Evolutionary conservation across 148 eudicot genomes (phyloP).

Genomic region (Rhododendron mucronatum): DNA sequence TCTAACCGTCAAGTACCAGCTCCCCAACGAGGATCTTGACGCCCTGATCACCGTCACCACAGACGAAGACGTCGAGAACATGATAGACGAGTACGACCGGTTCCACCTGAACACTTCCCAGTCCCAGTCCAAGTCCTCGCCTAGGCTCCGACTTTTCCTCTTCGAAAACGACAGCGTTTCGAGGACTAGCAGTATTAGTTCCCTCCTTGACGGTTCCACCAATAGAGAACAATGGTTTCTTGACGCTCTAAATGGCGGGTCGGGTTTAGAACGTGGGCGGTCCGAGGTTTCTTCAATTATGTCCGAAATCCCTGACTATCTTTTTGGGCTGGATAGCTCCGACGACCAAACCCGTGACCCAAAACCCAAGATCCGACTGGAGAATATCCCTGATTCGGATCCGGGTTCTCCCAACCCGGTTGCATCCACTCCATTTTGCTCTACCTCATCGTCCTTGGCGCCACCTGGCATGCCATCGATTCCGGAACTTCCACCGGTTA

Average conservation of each 20-base stretch:
- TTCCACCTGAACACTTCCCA: slow-evolving; percentile 11
- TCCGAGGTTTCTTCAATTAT: slow-evolving; percentile 79
- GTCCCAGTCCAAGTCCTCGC: slow-evolving; percentile 8
- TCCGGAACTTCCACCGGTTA: slow-evolving; percentile 61
- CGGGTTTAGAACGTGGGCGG: slow-evolving; percentile 58
- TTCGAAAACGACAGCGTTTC: slow-evolving; percentile 42
- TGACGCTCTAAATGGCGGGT: slow-evolving; percentile 69
- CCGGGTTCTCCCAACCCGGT: slow-evolving; percentile 67
- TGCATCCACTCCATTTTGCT: slow-evolving; percentile 46
- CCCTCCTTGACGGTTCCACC: slow-evolving; percentile 75
- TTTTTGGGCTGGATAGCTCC: slow-evolving; percentile 73
- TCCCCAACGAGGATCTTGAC: slow-evolving; percentile 89
- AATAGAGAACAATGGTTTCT: slow-evolving; percentile 84
- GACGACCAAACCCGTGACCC: slow-evolving; percentile 40
- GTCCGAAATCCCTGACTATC: slow-evolving; percentile 87
- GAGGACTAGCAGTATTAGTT: slow-evolving; percentile 48
- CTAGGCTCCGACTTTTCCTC: slow-evolving; percentile 67
- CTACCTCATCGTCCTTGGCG: slow-evolving; percentile 43
- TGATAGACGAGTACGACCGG: slow-evolving; percentile 91
- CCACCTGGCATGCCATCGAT: slow-evolving; percentile 16
- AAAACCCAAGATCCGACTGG: slow-evolving; percentile 34
- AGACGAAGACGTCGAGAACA: slow-evolving; percentile 89
- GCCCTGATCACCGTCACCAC: slow-evolving; percentile 68
- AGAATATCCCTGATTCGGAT: slow-evolving; percentile 39
- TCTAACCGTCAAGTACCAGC: slow-evolving; percentile 76